Conservation (phyloP, 177 flowering plant species). For the Vitis hybrid region DNA sequence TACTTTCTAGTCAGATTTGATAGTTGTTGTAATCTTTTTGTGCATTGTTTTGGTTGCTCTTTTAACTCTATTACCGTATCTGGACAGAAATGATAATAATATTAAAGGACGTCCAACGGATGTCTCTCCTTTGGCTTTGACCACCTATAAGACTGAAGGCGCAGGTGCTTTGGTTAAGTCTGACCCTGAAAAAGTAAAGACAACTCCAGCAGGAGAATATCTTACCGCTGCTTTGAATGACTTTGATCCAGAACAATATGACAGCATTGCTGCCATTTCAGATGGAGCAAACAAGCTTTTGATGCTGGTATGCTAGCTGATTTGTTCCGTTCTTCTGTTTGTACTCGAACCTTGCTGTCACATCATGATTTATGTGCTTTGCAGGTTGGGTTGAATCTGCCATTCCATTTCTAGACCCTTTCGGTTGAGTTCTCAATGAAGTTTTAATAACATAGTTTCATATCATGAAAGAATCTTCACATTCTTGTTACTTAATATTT, state of each 20-base stretch:
- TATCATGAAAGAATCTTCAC: too few relatives aligned
- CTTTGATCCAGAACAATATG: slow-evolving; percentile 94
- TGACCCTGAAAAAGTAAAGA: slow-evolving; percentile 65
- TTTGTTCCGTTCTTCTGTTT: neutral
- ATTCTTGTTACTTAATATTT: too few relatives aligned
- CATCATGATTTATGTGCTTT: neutral
- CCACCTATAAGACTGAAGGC: slow-evolving; percentile 53
- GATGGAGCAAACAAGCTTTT: slow-evolving; percentile 99
- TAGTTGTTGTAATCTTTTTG: slow-evolving; percentile 5
- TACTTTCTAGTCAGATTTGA: neutral
- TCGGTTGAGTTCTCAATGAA: too few relatives aligned
- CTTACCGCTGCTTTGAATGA: slow-evolving; percentile 91
- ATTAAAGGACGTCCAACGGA: slow-evolving; percentile 50
- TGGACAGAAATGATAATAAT: slow-evolving; percentile 47
- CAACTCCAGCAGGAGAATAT: slow-evolving; percentile 98
- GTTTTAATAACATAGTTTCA: too few relatives aligned
- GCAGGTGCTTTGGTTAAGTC: slow-evolving; percentile 76
- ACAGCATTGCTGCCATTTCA: slow-evolving; percentile 88
- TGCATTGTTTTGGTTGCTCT: neutral
- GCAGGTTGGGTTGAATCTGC: neutral
- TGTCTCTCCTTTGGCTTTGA: slow-evolving; percentile 41
- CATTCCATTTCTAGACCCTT: neutral
- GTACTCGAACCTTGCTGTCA: neutral
- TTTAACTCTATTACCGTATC: neutral
- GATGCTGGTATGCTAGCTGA: slow-evolving; percentile 71